A percentile compares a stretch with the other conserved stretches of the same genome.
Conservation (phyloP, 2,329 filamentous ascomycete species). For the Helotiales sp. region DNA sequence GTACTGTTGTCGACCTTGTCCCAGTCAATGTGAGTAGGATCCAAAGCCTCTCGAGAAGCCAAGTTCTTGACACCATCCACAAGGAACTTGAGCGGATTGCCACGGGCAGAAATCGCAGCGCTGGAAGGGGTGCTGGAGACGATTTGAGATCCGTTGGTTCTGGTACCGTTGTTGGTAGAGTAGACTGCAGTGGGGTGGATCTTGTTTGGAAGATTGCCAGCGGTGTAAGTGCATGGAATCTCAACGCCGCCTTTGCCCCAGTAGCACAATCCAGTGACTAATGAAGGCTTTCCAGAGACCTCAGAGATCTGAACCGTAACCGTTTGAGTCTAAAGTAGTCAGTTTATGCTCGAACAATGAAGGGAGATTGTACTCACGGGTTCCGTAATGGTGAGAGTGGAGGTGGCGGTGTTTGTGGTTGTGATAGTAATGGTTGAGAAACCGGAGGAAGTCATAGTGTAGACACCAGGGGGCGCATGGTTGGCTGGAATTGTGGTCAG, state of each 20-base stretch:
- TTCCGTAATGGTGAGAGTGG: not conserved
- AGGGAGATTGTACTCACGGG: not conserved
- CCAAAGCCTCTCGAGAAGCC: not conserved
- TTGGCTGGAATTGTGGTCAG: not conserved
- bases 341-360: not conserved
- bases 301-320: slow-evolving; percentile 2
- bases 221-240: slow-evolving; percentile 12
- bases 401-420: not conserved
- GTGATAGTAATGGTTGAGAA: not conserved
- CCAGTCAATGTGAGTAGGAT: not conserved
- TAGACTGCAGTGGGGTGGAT: not conserved
- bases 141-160: not conserved
- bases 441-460: not conserved
- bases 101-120: not conserved
- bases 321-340: not conserved
- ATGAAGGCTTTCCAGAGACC: not conserved
- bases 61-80: slow-evolving; percentile 2
- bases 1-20: not conserved
- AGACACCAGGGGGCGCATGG: not conserved
- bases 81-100: slow-evolving; percentile 5
- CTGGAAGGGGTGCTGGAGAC: not conserved
- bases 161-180: not conserved
- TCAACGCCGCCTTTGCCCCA: slow-evolving; percentile 2
- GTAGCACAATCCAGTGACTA: slow-evolving; percentile 7
- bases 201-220: not conserved